These are phyloP conservation scores for Glaciozyma antarctica DNA, from an alignment of 768 basidiomycete genomes.

Conservation along the genomic window DNA sequence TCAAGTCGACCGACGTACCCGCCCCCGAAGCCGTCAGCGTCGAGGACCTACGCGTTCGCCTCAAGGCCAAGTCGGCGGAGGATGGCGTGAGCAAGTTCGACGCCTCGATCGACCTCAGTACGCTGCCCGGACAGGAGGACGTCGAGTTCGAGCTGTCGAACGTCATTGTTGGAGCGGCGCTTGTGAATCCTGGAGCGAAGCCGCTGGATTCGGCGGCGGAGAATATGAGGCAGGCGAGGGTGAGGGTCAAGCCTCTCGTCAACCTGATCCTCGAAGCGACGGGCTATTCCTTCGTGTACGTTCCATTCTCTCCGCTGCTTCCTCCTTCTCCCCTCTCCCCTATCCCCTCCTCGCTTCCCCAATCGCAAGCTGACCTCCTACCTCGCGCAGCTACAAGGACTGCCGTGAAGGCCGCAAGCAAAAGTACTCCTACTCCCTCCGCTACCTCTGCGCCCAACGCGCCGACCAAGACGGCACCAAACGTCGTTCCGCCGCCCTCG, in stretches of 20 bases:
- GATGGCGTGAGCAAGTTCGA: background rate
- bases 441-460: conserved; percentile 8
- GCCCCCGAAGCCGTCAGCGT: background rate
- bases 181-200: too few species aligned
- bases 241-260: background rate
- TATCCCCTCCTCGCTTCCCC: background rate
- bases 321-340: background rate
- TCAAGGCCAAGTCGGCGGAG: background rate
- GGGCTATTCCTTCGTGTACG: conserved; percentile 6
- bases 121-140: background rate
- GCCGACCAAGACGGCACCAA: conserved; percentile 3
- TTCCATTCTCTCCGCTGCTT: background rate
- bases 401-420: background rate
- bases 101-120: background rate
- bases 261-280: conserved; percentile 4
- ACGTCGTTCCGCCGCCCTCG: background rate
- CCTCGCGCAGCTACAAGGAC: conserved; percentile 8
- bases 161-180: background rate
- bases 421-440: conserved; percentile 10
- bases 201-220: background rate
- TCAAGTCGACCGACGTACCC: background rate
- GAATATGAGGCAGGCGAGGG: background rate
- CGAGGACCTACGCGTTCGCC: background rate
- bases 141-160: background rate
- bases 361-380: background rate